Percentiles rank a stretch among this genome's conserved stretches.
phyloP scores from a whole-genome alignment of 2,329 filamentous ascomycete species.

The Aschersonia sp. region DNA sequence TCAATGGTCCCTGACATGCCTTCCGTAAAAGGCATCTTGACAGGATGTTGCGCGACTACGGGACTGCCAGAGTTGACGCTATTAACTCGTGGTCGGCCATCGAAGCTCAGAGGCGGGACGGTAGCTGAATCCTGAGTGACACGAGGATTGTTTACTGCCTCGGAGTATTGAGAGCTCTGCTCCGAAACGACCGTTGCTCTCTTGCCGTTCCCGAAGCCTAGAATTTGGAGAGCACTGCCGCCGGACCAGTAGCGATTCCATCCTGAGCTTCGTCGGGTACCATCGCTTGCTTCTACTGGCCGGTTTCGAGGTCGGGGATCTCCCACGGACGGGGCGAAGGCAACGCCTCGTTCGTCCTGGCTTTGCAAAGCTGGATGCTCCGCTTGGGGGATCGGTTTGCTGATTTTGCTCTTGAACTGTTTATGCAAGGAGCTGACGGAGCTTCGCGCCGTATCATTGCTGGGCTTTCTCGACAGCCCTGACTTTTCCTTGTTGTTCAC shows the following conservation, averaged over 20 bases:
- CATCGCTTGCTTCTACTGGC: conserved; percentile 22
- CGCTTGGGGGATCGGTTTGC: conserved; percentile 42
- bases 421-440: conserved; percentile 42
- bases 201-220: conserved; percentile 40
- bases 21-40: conserved; percentile 34
- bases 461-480: conserved; percentile 35
- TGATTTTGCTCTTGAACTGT: conserved; percentile 47
- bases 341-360: conserved; percentile 27
- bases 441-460: conserved; percentile 35
- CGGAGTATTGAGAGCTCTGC: conserved; percentile 40
- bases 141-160: conserved; percentile 17
- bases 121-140: conserved; percentile 53
- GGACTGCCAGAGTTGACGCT: conserved; percentile 56
- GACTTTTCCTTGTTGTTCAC: conserved; percentile 30
- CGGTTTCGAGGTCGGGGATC: conserved; percentile 21
- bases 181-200: conserved; percentile 39
- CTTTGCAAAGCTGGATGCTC: conserved; percentile 16
- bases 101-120: conserved; percentile 53
- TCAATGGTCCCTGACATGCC: conserved; percentile 48
- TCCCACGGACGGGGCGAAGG: conserved; percentile 18
- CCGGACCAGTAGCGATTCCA: conserved; percentile 71
- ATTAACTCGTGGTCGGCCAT: conserved; percentile 46
- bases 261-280: conserved; percentile 48
- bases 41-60: conserved; percentile 45
- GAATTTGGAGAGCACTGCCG: conserved; percentile 51